Percentiles rank a stretch among this genome's conserved stretches.
Conservation (phyloP, 1,284 basidiomycete genomes). For the Anthracocystis setariae region DNA sequence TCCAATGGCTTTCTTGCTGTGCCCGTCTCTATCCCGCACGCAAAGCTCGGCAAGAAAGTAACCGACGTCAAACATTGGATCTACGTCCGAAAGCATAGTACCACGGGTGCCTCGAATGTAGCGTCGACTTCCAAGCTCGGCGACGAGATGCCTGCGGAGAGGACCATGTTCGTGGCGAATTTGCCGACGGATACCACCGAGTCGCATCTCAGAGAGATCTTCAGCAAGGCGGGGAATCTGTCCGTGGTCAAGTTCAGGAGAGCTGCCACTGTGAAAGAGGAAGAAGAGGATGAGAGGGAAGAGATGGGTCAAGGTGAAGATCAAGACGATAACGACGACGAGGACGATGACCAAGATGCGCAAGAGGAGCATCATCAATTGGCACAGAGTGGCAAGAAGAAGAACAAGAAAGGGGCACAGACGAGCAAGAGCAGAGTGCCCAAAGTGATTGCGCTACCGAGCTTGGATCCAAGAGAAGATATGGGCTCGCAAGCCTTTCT, state of each 20-base stretch:
- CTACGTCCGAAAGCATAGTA: slow-evolving; percentile 30
- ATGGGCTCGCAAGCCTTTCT: slow-evolving; percentile 30
- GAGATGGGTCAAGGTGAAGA: slow-evolving; percentile 25
- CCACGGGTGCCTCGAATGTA: background rate
- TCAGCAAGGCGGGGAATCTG: slow-evolving; percentile 55
- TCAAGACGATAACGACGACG: slow-evolving; percentile 16
- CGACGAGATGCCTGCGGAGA: slow-evolving; percentile 26
- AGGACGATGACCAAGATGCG: slow-evolving; percentile 10
- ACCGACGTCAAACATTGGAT: slow-evolving; percentile 27
- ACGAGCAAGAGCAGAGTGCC: slow-evolving; percentile 29
- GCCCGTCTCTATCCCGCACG: slow-evolving; percentile 12
- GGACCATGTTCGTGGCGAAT: slow-evolving; percentile 65
- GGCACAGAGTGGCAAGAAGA: slow-evolving; percentile 2
- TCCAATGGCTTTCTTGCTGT: slow-evolving; percentile 36
- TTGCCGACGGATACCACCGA: slow-evolving; percentile 60
- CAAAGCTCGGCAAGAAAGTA: background rate
- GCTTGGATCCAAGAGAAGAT: slow-evolving; percentile 33
- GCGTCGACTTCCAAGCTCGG: slow-evolving; percentile 13
- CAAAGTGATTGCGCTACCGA: slow-evolving; percentile 32
- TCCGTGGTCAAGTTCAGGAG: slow-evolving; percentile 40
- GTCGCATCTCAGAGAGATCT: slow-evolving; percentile 49
- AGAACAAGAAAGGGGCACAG: slow-evolving; percentile 12
- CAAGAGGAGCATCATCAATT: slow-evolving; percentile 18
- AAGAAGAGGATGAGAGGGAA: slow-evolving; percentile 46
- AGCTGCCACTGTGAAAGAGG: slow-evolving; percentile 8